Base-by-base conservation (phyloP, 768 basidiomycete species). In the Lactifluus subvellereus region DNA sequence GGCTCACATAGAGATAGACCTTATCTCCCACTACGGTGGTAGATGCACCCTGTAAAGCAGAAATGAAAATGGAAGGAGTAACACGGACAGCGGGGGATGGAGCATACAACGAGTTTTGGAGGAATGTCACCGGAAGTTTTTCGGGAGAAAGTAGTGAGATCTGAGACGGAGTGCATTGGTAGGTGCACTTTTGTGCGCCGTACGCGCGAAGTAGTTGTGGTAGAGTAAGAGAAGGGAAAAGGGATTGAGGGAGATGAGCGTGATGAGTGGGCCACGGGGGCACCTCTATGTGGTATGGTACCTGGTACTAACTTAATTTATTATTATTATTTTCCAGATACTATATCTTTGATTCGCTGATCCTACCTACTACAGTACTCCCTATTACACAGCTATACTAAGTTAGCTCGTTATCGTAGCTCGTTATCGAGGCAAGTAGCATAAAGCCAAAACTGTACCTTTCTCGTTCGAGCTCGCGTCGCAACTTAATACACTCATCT, bases 1-100 rank as follows among this genome's bases (percentile, higher is more conserved):
- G 32, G 18, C 76, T 87, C 76, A 92, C 91, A 71, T 95, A 96
- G 38, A 97, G 83, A 72, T 90, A 96, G 82, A 94, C 84, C 74
- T 88, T 88, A 50, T 88, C 87, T 53, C 89, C 90, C 38, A 94
- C 82, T 63, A 94, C 87, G 45, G 93, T 94, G n/a, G 91, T 91
- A 8, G 91, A 92, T 27, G 94, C 89, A 59, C 94, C 94, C 89
- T 91, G 65, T 47, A 38, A 62, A 48, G 58, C 32, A 51, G 48
- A 57, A 47, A 47, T 45, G 59, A 53, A 38, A 50, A 45, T 57
- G 51, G 58, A 50, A 18, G 45, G 27, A 18, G 22, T 1, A 6
- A 59, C 20, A 51, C 22, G 55, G 35, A 18, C 33, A 10, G 22
- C 7, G 0, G 33, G 27, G n/a, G 13, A 53, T 22, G 56, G 22